These are phyloP conservation scores for Magnaporthales sp. DNA, from an alignment of 2,329 filamentous ascomycete genomes.

Conservation along the genomic window DNA sequence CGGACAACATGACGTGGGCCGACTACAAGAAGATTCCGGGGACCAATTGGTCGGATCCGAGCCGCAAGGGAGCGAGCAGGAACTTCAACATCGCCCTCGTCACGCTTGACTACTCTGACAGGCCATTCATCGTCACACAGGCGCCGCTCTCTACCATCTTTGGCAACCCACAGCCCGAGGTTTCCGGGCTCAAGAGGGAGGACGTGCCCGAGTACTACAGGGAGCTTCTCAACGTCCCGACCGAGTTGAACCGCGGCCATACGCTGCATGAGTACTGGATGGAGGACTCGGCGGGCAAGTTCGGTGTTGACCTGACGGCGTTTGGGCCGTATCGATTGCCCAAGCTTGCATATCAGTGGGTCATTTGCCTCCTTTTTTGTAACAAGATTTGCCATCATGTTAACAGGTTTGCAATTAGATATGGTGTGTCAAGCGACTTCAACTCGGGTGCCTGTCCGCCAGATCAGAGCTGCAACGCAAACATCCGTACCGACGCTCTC, in stretches of 20 bases:
- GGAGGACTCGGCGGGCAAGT: conserved; percentile 43
- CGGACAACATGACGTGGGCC: conserved; percentile 43
- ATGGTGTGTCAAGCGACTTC: conserved; percentile 38
- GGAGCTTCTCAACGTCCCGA: conserved; percentile 40
- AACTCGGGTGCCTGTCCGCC: conserved; percentile 38
- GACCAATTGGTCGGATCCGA: conserved; percentile 37
- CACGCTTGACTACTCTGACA: conserved; percentile 40
- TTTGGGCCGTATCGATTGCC: conserved; percentile 45
- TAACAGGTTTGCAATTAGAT: conserved; percentile 13
- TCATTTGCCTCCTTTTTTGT: background rate
- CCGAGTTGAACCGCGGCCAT: conserved; percentile 38
- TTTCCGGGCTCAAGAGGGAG: conserved; percentile 29
- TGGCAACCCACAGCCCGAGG: conserved; percentile 36
- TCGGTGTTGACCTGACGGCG: conserved; percentile 41
- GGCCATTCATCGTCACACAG: conserved; percentile 38
- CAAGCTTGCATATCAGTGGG: conserved; percentile 29
- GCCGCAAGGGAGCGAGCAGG: conserved; percentile 31
- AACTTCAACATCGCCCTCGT: conserved; percentile 50
- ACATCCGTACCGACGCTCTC: conserved; percentile 39
- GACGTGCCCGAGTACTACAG: conserved; percentile 41
- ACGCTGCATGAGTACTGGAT: conserved; percentile 51
- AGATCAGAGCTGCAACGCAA: conserved; percentile 30
- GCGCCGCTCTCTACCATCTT: conserved; percentile 37
- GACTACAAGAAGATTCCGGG: conserved; percentile 37
- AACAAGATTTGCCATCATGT: background rate